These are phyloP conservation scores for Glycine latifolia DNA, from an alignment of 306 rosid species.

Conservation along the genomic window DNA sequence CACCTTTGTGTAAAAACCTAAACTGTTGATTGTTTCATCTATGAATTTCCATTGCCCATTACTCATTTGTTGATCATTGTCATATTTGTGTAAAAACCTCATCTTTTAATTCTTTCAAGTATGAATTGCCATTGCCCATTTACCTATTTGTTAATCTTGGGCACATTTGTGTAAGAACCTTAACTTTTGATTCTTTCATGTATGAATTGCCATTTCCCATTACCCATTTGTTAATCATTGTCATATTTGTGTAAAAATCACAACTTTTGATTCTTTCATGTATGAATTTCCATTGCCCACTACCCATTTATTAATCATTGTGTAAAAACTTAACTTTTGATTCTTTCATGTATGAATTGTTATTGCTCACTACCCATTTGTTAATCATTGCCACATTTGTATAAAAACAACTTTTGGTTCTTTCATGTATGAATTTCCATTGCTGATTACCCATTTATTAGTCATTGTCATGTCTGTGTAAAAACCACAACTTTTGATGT, in stretches of 20 bases:
- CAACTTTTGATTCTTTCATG: neutral
- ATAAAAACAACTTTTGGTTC: neutral
- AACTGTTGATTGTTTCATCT: neutral
- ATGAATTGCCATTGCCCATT: neutral
- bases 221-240: neutral
- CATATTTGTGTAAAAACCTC: neutral
- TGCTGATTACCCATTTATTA: neutral
- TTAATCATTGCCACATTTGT: neutral
- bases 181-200: neutral
- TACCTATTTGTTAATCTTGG: neutral
- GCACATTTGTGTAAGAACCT: neutral
- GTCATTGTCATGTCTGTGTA: neutral
- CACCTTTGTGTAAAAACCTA: neutral
- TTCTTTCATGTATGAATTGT: neutral
- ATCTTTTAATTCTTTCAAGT: neutral
- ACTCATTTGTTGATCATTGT: neutral
- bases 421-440: slow-evolving; percentile 2
- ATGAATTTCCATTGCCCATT: neutral
- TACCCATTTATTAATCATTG: neutral
- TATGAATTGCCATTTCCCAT: neutral
- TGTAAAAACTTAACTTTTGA: neutral
- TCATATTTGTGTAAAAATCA: neutral
- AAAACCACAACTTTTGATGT: neutral
- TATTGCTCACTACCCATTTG: neutral
- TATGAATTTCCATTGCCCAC: neutral